Conservation (phyloP, 179 eudicot species). For the Beta lomatogona region DNA sequence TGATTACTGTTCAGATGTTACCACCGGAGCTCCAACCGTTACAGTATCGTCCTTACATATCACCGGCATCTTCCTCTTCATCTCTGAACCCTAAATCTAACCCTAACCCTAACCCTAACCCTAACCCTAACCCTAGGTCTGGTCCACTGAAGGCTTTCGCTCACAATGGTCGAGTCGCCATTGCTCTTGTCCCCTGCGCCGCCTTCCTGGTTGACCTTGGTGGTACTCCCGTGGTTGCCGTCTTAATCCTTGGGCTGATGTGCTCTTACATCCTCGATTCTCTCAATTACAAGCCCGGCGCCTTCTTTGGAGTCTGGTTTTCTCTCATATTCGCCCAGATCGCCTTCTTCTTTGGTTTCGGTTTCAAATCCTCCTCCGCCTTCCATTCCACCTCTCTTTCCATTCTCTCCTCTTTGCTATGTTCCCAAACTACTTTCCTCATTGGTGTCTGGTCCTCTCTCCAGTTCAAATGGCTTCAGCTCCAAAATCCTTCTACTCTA, state of each 20-base stretch:
- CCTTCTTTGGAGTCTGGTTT: constrained; percentile 87
- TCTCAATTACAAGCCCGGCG: constrained; percentile 66
- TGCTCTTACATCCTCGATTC: constrained; percentile 86
- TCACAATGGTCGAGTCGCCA: constrained; percentile 70
- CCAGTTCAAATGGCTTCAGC: constrained; percentile 87
- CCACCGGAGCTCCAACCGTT: constrained; percentile 79
- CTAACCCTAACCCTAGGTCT: constrained; percentile 45
- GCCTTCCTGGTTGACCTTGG: constrained; percentile 91
- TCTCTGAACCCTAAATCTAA: constrained; percentile 27
- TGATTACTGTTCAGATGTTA: constrained; percentile 39
- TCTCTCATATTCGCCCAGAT: constrained; percentile 77
- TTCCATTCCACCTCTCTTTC: constrained; percentile 58
- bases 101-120: constrained; percentile 58
- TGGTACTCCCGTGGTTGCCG: constrained; percentile 65
- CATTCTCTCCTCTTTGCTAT: constrained; percentile 50
- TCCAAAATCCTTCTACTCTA: constrained; percentile 76
- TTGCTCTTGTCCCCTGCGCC: constrained; percentile 75
- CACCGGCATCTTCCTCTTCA: constrained; percentile 50
- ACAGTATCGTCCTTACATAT: constrained; percentile 65
- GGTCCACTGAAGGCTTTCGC: constrained; percentile 39
- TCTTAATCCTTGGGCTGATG: constrained; percentile 69
- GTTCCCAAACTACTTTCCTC: constrained; percentile 60
- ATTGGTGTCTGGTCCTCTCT: constrained; percentile 91
- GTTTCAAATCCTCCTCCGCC: constrained; percentile 31
- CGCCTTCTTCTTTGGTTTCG: constrained; percentile 66